Evolutionary conservation across 2,329 filamentous ascomycete species (phyloP).

Genomic region (Truncatella angustata): DNA sequence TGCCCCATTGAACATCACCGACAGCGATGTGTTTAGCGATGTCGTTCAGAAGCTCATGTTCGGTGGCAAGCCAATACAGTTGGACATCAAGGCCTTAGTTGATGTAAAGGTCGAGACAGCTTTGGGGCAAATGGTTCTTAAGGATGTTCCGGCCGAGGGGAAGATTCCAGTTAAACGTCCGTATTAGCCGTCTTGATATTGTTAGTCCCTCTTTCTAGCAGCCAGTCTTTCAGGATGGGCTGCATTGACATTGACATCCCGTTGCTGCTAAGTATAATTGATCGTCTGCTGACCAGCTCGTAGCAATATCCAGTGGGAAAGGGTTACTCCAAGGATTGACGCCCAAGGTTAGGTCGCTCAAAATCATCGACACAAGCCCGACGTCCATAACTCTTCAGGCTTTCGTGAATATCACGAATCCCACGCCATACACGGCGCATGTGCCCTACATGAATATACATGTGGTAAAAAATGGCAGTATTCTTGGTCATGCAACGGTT

Average conservation of each 20-base stretch:
- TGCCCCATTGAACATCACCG: conserved; percentile 78
- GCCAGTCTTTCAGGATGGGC: conserved; percentile 19
- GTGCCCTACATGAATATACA: conserved; percentile 81
- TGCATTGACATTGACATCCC: conserved; percentile 15
- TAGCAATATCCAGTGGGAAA: conserved; percentile 59
- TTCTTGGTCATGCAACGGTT: conserved; percentile 73
- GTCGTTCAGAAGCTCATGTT: conserved; percentile 82
- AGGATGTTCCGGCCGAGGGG: conserved; percentile 81
- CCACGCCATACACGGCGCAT: conserved; percentile 77
- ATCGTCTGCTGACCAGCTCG: conserved; percentile 32
- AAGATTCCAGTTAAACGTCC: conserved; percentile 90
- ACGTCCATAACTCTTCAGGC: conserved; percentile 71
- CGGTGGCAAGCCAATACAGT: conserved; percentile 63
- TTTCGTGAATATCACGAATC: conserved; percentile 81
- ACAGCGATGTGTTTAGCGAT: conserved; percentile 74
- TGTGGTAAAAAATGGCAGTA: conserved; percentile 68
- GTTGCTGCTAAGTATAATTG: conserved; percentile 16
- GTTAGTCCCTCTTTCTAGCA: conserved; percentile 33
- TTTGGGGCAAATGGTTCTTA: conserved; percentile 76
- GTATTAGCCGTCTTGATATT: conserved; percentile 56
- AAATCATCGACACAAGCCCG: conserved; percentile 69
- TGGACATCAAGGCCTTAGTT: conserved; percentile 54
- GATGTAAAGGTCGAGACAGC: conserved; percentile 67
- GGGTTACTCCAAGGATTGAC: conserved; percentile 46
- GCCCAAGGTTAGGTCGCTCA: conserved; percentile 69